phyloP scores from a whole-genome alignment of 2,329 filamentous ascomycete species.

The Dendryphion nanum region DNA sequence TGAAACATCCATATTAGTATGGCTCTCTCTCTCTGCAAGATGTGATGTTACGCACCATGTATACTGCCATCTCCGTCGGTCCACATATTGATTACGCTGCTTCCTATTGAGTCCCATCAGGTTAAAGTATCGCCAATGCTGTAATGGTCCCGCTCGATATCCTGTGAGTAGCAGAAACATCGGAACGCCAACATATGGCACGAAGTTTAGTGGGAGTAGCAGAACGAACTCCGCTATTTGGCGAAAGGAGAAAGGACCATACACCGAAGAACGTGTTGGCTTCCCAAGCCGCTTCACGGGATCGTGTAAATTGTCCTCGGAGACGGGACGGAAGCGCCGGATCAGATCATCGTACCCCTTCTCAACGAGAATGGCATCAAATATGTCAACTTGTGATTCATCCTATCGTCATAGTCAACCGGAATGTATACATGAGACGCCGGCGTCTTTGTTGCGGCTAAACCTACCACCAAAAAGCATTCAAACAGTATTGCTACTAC shows the following conservation, averaged over 20 bases:
- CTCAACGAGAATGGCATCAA: slow-evolving; percentile 74
- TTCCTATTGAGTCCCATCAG: slow-evolving; percentile 72
- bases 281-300: slow-evolving; percentile 80
- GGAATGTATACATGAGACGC: too few species aligned
- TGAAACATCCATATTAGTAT: not conserved
- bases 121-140: slow-evolving; percentile 89
- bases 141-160: slow-evolving; percentile 79
- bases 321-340: slow-evolving; percentile 50
- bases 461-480: slow-evolving; percentile 46
- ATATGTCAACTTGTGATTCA: slow-evolving; percentile 74
- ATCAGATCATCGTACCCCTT: slow-evolving; percentile 62
- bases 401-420: slow-evolving; percentile 45
- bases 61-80: slow-evolving; percentile 73
- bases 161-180: slow-evolving; percentile 88
- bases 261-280: slow-evolving; percentile 72
- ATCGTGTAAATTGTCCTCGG: slow-evolving; percentile 66
- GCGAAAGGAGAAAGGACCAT: slow-evolving; percentile 85
- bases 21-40: too few species aligned
- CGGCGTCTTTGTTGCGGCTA: not conserved
- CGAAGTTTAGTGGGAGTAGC: slow-evolving; percentile 71
- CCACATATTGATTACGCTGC: slow-evolving; percentile 69
- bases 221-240: slow-evolving; percentile 82
- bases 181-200: slow-evolving; percentile 78
- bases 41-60: slow-evolving; percentile 72
- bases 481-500: slow-evolving; percentile 59